These are phyloP conservation scores for Collybia sordida DNA, from an alignment of 768 basidiomycete genomes.

Conservation along the genomic window DNA sequence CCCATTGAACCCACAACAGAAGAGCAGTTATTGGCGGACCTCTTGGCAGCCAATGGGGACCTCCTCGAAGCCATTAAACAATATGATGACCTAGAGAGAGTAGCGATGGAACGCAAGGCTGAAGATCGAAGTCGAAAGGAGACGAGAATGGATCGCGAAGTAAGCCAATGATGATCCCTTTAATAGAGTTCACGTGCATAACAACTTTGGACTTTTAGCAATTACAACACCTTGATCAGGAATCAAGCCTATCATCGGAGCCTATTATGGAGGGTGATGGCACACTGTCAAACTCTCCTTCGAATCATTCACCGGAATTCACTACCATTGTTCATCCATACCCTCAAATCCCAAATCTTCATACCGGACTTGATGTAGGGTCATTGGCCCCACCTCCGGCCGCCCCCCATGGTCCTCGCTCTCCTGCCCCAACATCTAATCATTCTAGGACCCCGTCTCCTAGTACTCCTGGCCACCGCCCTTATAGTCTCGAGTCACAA, in stretches of 20 bases:
- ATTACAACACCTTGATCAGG: constrained; percentile 37
- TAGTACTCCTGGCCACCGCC: constrained; percentile 31
- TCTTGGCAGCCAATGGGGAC: constrained; percentile 74
- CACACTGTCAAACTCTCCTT: constrained; percentile 44
- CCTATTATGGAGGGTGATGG: constrained; percentile 26
- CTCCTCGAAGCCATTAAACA: constrained; percentile 67
- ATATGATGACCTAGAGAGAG: constrained; percentile 75
- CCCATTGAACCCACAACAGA: constrained; percentile 58
- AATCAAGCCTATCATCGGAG: constrained; percentile 30
- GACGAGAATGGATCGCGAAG: constrained; percentile 62
- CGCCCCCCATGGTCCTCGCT: constrained; percentile 73
- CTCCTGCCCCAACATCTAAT: constrained; percentile 42
- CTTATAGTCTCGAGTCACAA: constrained; percentile 9
- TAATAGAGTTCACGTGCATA: not conserved
- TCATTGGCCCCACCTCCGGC: constrained; percentile 63
- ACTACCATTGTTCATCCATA: constrained; percentile 18
- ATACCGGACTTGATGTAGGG: constrained; percentile 10
- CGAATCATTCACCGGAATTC: constrained; percentile 38
- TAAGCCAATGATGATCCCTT: constrained; percentile 31
- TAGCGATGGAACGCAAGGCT: constrained; percentile 62
- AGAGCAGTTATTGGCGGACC: constrained; percentile 69
- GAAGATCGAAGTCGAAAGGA: constrained; percentile 75
- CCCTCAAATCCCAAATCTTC: constrained; percentile 25
- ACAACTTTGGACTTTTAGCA: constrained; percentile 15
- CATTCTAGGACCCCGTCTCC: constrained; percentile 76